phyloP scores from a whole-genome alignment of 2,329 filamentous ascomycete species.

The Meredithiella fracta region DNA sequence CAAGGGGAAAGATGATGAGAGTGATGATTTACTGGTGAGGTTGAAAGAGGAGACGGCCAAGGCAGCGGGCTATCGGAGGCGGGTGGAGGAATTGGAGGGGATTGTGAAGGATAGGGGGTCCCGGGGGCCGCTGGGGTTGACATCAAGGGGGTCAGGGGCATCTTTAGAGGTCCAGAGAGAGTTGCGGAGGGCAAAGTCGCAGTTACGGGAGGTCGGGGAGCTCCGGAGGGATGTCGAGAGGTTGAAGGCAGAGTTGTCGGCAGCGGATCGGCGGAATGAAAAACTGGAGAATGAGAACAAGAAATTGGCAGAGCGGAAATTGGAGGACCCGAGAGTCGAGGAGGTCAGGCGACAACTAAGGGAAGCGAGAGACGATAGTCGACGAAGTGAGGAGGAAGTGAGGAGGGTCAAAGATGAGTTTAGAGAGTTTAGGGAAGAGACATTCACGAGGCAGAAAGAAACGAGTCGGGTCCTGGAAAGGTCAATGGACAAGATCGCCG shows the following conservation, averaged over 20 bases:
- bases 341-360: conserved; percentile 22
- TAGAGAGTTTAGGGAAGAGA: conserved; percentile 35
- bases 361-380: conserved; percentile 27
- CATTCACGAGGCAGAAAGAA: conserved; percentile 37
- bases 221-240: conserved; percentile 37
- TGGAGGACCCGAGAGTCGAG: conserved; percentile 10
- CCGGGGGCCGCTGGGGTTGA: conserved; percentile 22
- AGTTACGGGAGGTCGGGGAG: conserved; percentile 34
- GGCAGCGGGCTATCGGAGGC: conserved; percentile 39
- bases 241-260: conserved; percentile 33
- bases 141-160: conserved; percentile 34
- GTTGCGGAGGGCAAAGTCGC: conserved; percentile 35
- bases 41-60: conserved; percentile 41
- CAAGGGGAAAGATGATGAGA: conserved; percentile 23
- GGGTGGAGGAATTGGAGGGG: conserved; percentile 41
- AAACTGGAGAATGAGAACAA: conserved; percentile 25
- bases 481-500: conserved; percentile 39
- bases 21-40: conserved; percentile 33
- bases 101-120: conserved; percentile 28
- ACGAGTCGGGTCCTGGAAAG: conserved; percentile 38
- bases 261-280: conserved; percentile 28
- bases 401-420: conserved; percentile 34
- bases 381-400: conserved; percentile 34
- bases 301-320: conserved; percentile 16
- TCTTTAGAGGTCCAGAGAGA: conserved; percentile 38